Base-by-base conservation (phyloP, 495 filamentous ascomycete genomes). In the Amniculicola lignicola region DNA sequence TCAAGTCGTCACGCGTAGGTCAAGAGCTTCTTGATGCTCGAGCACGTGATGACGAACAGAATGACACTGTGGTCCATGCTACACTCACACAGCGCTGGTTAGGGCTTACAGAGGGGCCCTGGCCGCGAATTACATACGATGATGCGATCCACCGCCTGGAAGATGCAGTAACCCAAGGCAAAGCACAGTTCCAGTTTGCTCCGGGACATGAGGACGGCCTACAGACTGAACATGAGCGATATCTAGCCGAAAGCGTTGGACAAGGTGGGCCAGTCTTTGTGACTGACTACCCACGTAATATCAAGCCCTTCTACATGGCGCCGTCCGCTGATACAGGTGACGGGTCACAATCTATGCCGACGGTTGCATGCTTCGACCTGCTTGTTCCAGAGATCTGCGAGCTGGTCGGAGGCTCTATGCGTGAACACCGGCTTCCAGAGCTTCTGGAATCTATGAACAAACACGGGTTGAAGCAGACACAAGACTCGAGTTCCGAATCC, bases 221-320 rank as follows among this genome's bases (percentile, higher is more conserved):
- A 45, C 88, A 92, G 56, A 83, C 89, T 4, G 93, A 98, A 69
- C 93, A 98, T 72, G 93, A 98, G 68, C 90, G 81, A 68, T 96
- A 81, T 66, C 80, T 98, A 43, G 90, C 93, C 36, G 75, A 80
- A 35, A 76, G 71, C 12, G 71, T 96, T 47, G 86, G 88, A 62
- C 64, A 77, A 12, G 82, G 81, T 39, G 71, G 72, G 9, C 93
- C 93, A 1, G 82, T 98, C 27, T 98, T 97, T 63, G 85, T 98
- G 51, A 96, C 93, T 15, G 76, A 97, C 66, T 98, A 97, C 66
- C 93, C 93, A 7, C 79, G 78, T 53, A 71, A 75, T 33, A 79
- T 92, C 60, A 98, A 98, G 72, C 86, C 93, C 25, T 98, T 98
- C 79, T 98, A 98, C 72, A 98, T 97, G 93, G 74, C 82, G 1